Conservation (phyloP, 2,329 filamentous ascomycete genomes). For the Aotearoamyces nothofagi region DNA sequence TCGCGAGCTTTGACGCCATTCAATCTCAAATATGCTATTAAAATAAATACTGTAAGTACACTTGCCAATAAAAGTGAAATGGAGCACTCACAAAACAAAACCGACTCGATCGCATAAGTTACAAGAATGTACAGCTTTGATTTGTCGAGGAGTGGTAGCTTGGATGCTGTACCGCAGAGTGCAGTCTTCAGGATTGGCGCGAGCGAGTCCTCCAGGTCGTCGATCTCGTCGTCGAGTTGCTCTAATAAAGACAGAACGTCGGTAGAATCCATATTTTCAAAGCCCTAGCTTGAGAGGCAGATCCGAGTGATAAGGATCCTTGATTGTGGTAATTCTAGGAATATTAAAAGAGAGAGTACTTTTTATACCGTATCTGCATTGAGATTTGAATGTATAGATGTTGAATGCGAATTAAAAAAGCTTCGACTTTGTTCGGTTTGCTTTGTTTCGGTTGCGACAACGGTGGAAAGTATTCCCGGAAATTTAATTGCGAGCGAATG, state of each 20-base stretch:
- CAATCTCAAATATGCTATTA: conserved; percentile 56
- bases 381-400: no score
- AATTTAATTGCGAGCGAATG: no score
- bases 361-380: no score
- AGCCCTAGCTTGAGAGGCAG: no score
- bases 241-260: conserved; percentile 17
- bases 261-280: conserved; percentile 24
- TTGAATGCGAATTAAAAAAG: no score
- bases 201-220: conserved; percentile 61
- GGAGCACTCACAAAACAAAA: conserved; percentile 73
- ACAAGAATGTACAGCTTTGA: conserved; percentile 84
- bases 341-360: no score
- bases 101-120: conserved; percentile 79
- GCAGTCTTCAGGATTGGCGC: conserved; percentile 53
- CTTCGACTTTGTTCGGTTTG: no score
- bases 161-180: conserved; percentile 54
- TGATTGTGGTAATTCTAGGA: no score
- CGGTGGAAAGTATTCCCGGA: no score
- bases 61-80: no score
- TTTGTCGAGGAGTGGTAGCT: conserved; percentile 83
- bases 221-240: conserved; percentile 60
- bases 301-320: no score
- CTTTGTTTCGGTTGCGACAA: no score
- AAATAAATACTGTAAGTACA: conserved; percentile 4
- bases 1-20: conserved; percentile 69